Evolutionary conservation across 2,329 filamentous ascomycete genomes (phyloP).

Genomic region (Fusarium nurragi): DNA sequence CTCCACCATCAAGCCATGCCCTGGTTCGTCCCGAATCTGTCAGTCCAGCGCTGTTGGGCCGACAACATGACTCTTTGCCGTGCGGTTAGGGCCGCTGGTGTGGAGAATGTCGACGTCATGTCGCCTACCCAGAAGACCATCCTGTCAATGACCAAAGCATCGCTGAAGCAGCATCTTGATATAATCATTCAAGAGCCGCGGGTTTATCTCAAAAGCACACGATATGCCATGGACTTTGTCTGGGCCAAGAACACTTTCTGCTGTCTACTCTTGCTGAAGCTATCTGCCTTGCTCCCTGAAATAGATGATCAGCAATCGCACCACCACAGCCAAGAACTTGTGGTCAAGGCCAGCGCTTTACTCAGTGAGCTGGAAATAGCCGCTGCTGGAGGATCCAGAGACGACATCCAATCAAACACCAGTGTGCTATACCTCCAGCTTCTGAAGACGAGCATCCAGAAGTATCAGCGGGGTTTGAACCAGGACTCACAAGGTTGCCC

Average conservation of each 20-base stretch:
- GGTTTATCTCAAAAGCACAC: constrained; percentile 9
- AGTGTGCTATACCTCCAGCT: constrained; percentile 12
- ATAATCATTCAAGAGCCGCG: constrained; percentile 13
- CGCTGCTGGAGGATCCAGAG: not conserved
- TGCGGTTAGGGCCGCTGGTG: constrained; percentile 6
- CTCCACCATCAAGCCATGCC: constrained; percentile 1
- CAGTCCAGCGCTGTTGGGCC: constrained; percentile 18
- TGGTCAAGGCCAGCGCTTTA: not conserved
- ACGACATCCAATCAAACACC: constrained; percentile 8
- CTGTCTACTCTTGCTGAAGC: constrained; percentile 6
- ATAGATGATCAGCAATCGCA: not conserved
- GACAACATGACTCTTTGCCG: constrained; percentile 22
- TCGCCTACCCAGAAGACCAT: not conserved
- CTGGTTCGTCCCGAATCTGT: constrained; percentile 9
- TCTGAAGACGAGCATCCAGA: constrained; percentile 10
- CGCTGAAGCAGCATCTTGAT: constrained; percentile 10
- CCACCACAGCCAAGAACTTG: not conserved
- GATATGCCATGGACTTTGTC: constrained; percentile 24
- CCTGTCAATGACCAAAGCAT: constrained; percentile 3
- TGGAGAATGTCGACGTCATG: constrained; percentile 20
- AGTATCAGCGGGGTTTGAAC: constrained; percentile 5
- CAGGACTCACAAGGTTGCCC: not conserved
- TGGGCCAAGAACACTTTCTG: constrained; percentile 21
- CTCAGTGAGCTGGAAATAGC: not conserved
- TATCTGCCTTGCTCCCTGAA: not conserved